Conservation (phyloP, 805 yeast species). For the Wickerhamiella occidentalis region DNA sequence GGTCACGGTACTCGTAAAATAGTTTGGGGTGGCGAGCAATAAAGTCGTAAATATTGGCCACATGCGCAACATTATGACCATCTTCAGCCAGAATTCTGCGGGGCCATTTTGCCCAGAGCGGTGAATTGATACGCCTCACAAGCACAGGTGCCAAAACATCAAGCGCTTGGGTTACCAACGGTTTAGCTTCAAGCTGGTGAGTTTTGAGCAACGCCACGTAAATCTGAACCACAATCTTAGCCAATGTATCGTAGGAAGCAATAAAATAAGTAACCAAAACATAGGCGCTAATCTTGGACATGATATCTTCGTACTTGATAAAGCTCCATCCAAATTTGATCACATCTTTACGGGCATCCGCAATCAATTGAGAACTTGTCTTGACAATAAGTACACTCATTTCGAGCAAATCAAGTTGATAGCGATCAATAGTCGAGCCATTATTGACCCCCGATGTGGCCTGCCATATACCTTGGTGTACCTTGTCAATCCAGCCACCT, state of each 20-base stretch:
- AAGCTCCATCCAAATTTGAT: slow-evolving; percentile 92
- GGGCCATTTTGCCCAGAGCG: slow-evolving; percentile 88
- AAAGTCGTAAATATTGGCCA: slow-evolving; percentile 76
- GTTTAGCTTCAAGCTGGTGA: slow-evolving; percentile 73
- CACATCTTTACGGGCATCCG: slow-evolving; percentile 62
- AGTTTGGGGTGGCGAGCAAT: slow-evolving; percentile 74
- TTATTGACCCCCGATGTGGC: slow-evolving; percentile 29
- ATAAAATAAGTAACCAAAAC: slow-evolving; percentile 79
- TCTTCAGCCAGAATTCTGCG: slow-evolving; percentile 85
- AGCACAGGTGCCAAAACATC: slow-evolving; percentile 82
- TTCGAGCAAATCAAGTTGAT: slow-evolving; percentile 64
- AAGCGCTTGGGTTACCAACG: slow-evolving; percentile 72
- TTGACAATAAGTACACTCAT: slow-evolving; percentile 65
- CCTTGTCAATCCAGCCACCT: slow-evolving; percentile 48
- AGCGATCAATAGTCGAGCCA: slow-evolving; percentile 44
- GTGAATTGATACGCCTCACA: slow-evolving; percentile 47
- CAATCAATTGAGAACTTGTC: slow-evolving; percentile 47
- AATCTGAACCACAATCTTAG: slow-evolving; percentile 78
- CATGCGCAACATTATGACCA: slow-evolving; percentile 75
- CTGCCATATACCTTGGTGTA: slow-evolving; percentile 63
- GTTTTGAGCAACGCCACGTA: slow-evolving; percentile 81
- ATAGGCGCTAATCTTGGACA: slow-evolving; percentile 87
- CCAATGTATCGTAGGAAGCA: slow-evolving; percentile 76
- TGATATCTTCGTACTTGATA: slow-evolving; percentile 74
- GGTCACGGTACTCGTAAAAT: slow-evolving; percentile 77